A percentile compares a stretch with the other conserved stretches of the same genome.
phyloP scores from a whole-genome alignment of 2,329 filamentous ascomycete species.

The Sporothrix humicola region DNA sequence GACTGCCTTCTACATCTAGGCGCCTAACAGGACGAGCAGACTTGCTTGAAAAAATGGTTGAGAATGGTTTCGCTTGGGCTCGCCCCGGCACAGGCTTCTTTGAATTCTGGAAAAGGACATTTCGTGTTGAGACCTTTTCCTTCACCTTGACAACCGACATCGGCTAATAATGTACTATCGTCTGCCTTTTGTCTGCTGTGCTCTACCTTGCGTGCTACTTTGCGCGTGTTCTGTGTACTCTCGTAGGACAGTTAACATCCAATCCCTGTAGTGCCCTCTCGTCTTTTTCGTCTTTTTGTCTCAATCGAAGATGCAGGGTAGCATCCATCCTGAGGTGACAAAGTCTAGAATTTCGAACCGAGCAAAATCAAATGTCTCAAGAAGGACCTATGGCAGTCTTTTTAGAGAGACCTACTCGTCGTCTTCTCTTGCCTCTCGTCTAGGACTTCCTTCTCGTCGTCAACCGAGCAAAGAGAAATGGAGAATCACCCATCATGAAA shows the following conservation, averaged over 20 bases:
- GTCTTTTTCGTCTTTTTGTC: not conserved
- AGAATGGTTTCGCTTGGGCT: not conserved
- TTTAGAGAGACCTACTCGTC: too few species aligned
- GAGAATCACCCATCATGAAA: too few species aligned
- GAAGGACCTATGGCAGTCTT: not conserved
- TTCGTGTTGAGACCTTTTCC: not conserved
- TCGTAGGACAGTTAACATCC: not conserved
- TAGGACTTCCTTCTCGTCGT: not conserved
- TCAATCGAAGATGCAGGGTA: not conserved
- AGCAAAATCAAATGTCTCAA: not conserved
- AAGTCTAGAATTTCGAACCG: not conserved
- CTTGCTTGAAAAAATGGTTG: not conserved
- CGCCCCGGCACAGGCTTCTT: not conserved
- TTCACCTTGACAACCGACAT: not conserved
- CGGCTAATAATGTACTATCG: not conserved
- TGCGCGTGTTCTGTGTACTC: not conserved
- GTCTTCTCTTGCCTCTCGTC: not conserved
- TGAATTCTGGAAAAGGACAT: not conserved
- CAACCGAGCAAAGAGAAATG: not conserved
- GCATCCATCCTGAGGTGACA: not conserved
- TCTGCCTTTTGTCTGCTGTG: not conserved
- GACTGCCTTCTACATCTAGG: not conserved
- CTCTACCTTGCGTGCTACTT: not conserved
- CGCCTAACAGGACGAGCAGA: not conserved
- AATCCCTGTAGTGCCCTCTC: not conserved